phyloP scores from a whole-genome alignment of 2,329 filamentous ascomycete genomes.

The Aurifilum marmelostoma region DNA sequence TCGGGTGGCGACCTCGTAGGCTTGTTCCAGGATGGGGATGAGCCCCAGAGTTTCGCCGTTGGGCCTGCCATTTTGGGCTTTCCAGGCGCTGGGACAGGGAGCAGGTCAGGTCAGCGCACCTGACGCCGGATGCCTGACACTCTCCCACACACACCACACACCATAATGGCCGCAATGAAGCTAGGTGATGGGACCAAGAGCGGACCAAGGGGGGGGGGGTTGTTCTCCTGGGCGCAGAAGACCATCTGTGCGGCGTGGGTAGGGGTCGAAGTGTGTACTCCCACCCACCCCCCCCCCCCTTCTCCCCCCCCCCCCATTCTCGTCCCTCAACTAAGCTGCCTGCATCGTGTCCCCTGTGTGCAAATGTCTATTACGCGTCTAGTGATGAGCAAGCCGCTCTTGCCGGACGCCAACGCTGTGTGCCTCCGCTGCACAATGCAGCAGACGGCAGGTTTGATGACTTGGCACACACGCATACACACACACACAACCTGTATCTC shows the following conservation, averaged over 20 bases:
- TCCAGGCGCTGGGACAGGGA: conserved; percentile 17
- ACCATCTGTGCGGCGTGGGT: conserved; percentile 9
- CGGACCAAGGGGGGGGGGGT: neutral
- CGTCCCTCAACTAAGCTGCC: neutral
- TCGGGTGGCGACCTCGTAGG: conserved; percentile 21
- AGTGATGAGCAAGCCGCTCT: conserved; percentile 10
- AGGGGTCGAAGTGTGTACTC: conserved; percentile 6
- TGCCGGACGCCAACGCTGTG: conserved; percentile 17
- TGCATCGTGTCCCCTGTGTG: conserved; percentile 24
- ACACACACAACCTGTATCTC: conserved; percentile 14
- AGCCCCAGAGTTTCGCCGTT: conserved; percentile 17
- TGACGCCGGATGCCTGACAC: conserved; percentile 13
- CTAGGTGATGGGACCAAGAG: conserved; percentile 8
- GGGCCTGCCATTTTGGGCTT: conserved; percentile 17
- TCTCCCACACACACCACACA: conserved; percentile 16
- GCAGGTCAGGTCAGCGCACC: conserved; percentile 27
- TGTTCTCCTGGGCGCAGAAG: conserved; percentile 14
- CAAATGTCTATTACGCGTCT: conserved; percentile 25
- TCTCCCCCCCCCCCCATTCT: neutral
- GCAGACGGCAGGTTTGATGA: conserved; percentile 14
- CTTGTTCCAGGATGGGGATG: conserved; percentile 13
- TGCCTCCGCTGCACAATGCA: neutral
- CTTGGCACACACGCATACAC: conserved; percentile 17
- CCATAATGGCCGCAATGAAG: neutral
- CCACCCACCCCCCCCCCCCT: neutral